Percentiles rank a stretch among this genome's conserved stretches.
Evolutionary conservation across 495 filamentous ascomycete species (phyloP).

Genomic region (Tetracladium setigerum): DNA sequence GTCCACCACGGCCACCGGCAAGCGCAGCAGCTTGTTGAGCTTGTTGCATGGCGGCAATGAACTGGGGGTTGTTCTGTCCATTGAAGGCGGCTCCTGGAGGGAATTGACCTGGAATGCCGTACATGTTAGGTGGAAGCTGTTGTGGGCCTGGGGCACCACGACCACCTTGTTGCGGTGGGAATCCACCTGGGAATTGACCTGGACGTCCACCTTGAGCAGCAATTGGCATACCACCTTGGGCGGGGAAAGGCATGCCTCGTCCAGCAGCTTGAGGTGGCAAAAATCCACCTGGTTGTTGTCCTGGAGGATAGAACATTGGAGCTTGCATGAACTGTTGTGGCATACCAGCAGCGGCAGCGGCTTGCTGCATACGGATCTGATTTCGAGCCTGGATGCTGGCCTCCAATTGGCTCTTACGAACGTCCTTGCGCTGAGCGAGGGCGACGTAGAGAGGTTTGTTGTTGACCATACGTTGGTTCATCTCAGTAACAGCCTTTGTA

Average conservation of each 20-base stretch:
- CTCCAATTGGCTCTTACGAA: slow-evolving; percentile 96
- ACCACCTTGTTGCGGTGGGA: slow-evolving; percentile 73
- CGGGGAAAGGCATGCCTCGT: slow-evolving; percentile 82
- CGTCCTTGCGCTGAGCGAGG: slow-evolving; percentile 97
- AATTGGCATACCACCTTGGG: slow-evolving; percentile 72
- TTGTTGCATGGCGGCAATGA: slow-evolving; percentile 60
- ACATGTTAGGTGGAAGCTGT: slow-evolving; percentile 74
- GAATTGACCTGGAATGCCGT: slow-evolving; percentile 68
- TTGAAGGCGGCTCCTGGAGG: slow-evolving; percentile 49
- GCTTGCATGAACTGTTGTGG: slow-evolving; percentile 78
- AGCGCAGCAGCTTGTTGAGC: slow-evolving; percentile 53
- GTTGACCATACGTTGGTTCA: slow-evolving; percentile 98
- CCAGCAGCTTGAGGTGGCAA: slow-evolving; percentile 58
- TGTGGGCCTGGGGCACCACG: slow-evolving; percentile 69
- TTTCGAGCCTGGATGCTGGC: slow-evolving; percentile 98
- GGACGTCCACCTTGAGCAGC: slow-evolving; percentile 77
- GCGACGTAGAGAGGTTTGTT: slow-evolving; percentile 97
- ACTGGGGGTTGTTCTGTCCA: slow-evolving; percentile 42
- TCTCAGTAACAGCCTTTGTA: slow-evolving; percentile 96
- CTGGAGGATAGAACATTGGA: slow-evolving; percentile 80
- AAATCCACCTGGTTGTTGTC: slow-evolving; percentile 69
- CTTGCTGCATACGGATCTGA: slow-evolving; percentile 96
- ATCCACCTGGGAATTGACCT: slow-evolving; percentile 72
- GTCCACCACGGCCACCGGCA: slow-evolving; percentile 64
- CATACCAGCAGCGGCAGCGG: slow-evolving; percentile 86